A percentile compares a stretch with the other conserved stretches of the same genome.
Evolutionary conservation across 257 asterid genomes (phyloP).

Genomic region (Solanum pinnatisectum): DNA sequence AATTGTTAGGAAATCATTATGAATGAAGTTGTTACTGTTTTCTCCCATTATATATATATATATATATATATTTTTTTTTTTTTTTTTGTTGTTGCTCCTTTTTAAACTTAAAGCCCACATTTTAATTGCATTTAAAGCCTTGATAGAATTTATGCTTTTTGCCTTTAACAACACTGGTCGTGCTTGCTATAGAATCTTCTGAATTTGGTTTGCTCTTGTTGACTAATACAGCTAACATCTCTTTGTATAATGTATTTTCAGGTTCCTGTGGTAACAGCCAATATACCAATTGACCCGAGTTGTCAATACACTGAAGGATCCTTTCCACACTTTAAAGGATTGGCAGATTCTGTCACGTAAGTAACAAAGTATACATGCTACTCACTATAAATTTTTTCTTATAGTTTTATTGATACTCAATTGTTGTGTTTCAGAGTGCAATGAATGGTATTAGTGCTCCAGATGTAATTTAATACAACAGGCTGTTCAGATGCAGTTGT

Average conservation of each 20-base stretch:
- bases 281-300: slow-evolving; percentile 77
- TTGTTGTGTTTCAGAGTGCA: not conserved
- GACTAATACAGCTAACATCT: not conserved
- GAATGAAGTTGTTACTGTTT: not conserved
- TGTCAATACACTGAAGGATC: slow-evolving; percentile 78
- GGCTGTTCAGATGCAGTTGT: not conserved
- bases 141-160: not conserved
- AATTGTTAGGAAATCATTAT: not conserved
- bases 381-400: not conserved
- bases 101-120: not conserved
- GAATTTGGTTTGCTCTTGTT: not conserved
- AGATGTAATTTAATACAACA: not conserved
- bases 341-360: slow-evolving; percentile 85
- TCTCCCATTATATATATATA: not conserved
- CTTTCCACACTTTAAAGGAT: slow-evolving; percentile 90
- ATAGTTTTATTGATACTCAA: not conserved
- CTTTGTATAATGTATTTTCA: slow-evolving; percentile 17
- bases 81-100: not conserved
- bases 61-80: not conserved
- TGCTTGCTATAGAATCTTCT: not conserved
- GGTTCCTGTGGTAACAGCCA: slow-evolving; percentile 96
- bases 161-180: not conserved
- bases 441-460: not conserved
- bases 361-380: slow-evolving; percentile 17
- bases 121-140: not conserved